Percentiles rank a stretch among this genome's conserved stretches.
Evolutionary conservation across 768 basidiomycete genomes (phyloP).

Genomic region (Neoboletus subvelutipes): DNA sequence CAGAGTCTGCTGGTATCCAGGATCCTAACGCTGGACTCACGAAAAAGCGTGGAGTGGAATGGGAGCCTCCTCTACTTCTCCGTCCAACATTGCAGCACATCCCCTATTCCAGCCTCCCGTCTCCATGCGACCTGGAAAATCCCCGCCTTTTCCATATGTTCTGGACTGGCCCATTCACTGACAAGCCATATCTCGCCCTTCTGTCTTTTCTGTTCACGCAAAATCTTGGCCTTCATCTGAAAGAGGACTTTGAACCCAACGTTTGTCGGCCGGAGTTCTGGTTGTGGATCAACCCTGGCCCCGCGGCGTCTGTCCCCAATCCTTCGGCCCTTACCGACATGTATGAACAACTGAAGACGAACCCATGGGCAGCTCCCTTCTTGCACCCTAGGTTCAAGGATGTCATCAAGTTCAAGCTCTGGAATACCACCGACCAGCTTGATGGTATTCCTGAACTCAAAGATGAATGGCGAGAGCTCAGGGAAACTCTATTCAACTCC

Average conservation of each 20-base stretch:
- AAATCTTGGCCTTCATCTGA: slow-evolving; percentile 79
- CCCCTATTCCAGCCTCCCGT: slow-evolving; percentile 54
- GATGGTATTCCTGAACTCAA: slow-evolving; percentile 88
- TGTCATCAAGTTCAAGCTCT: slow-evolving; percentile 91
- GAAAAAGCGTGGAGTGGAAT: slow-evolving; percentile 59
- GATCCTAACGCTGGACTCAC: slow-evolving; percentile 56
- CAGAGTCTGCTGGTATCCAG: slow-evolving; percentile 29
- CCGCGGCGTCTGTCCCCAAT: slow-evolving; percentile 86
- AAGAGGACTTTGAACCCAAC: slow-evolving; percentile 39
- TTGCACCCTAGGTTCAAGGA: slow-evolving; percentile 90
- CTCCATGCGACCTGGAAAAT: slow-evolving; percentile 79
- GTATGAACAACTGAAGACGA: slow-evolving; percentile 76
- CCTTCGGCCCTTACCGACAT: slow-evolving; percentile 79
- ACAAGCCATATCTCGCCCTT: slow-evolving; percentile 95
- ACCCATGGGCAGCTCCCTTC: slow-evolving; percentile 95
- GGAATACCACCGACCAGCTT: slow-evolving; percentile 98
- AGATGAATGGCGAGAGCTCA: slow-evolving; percentile 82
- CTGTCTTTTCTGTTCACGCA: slow-evolving; percentile 96
- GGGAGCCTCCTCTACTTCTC: slow-evolving; percentile 53
- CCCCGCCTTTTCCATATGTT: slow-evolving; percentile 97
- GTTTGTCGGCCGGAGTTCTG: slow-evolving; percentile 90
- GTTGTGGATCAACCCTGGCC: slow-evolving; percentile 99
- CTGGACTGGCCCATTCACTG: slow-evolving; percentile 98
- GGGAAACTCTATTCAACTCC: slow-evolving; percentile 81
- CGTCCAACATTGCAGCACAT: slow-evolving; percentile 52